Percentiles rank a stretch among this genome's conserved stretches.
These are phyloP conservation scores for Nakazawaea anatomiae DNA, from an alignment of 805 yeast species.

Conservation along the genomic window DNA sequence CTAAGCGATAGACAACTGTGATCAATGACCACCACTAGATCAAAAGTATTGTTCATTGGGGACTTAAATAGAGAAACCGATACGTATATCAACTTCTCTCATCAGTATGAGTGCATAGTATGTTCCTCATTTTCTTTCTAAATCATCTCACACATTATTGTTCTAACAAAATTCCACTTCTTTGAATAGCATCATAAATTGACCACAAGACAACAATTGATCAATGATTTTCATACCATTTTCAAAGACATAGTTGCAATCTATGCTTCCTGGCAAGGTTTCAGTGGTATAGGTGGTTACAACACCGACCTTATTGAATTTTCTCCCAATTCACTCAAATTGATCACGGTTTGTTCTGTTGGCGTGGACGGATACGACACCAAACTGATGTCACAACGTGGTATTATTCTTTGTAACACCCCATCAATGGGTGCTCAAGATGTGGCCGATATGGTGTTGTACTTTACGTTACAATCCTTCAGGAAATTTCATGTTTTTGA, in stretches of 20 bases:
- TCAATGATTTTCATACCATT: constrained; percentile 32
- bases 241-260: constrained; percentile 36
- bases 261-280: constrained; percentile 48
- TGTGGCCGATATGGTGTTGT: constrained; percentile 60
- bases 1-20: too few species aligned
- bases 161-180: background rate
- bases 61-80: constrained; percentile 41
- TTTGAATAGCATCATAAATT: constrained; percentile 26
- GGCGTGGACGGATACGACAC: constrained; percentile 43
- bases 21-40: constrained; percentile 15
- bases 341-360: constrained; percentile 50
- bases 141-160: background rate
- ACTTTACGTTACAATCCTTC: constrained; percentile 48
- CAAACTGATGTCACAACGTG: constrained; percentile 25
- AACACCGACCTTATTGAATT: constrained; percentile 29
- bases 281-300: constrained; percentile 39
- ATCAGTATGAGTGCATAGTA: constrained; percentile 30
- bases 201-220: constrained; percentile 32
- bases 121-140: background rate
- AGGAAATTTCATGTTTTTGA: constrained; percentile 40
- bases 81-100: constrained; percentile 38
- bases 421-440: constrained; percentile 47
- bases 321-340: constrained; percentile 37
- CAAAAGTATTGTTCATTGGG: constrained; percentile 41
- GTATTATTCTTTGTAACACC: constrained; percentile 24